Evolutionary conservation across 192 early-diverging fungal genomes (phyloP).

Genomic region (Coemansia sp.): DNA sequence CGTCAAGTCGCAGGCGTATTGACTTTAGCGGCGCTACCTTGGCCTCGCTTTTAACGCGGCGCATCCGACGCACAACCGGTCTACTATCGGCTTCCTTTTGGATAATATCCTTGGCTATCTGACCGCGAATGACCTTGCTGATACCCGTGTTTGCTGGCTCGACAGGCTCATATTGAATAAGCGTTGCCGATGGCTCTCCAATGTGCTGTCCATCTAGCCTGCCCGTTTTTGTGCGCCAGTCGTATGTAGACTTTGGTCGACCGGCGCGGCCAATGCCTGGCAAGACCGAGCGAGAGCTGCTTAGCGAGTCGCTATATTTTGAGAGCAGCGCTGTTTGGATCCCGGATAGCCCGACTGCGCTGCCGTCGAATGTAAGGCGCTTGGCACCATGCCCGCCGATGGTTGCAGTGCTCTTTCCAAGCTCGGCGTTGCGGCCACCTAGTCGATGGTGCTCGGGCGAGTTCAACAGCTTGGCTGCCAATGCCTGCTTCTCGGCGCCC

Average conservation of each 20-base stretch:
- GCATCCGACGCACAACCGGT: constrained; percentile 41
- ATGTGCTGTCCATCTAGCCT: constrained; percentile 15
- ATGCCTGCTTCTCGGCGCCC: not conserved
- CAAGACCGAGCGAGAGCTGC: constrained; percentile 28
- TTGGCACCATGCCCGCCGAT: not conserved
- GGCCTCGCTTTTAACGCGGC: constrained; percentile 45
- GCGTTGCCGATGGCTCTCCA: constrained; percentile 10
- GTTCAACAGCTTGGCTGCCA: constrained; percentile 12
- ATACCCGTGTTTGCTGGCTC: constrained; percentile 34
- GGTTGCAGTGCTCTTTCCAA: constrained; percentile 10
- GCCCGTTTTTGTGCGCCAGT: constrained; percentile 17
- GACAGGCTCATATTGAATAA: constrained; percentile 38
- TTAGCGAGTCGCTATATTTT: constrained; percentile 52
- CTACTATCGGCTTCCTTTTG: constrained; percentile 30
- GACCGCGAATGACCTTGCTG: constrained; percentile 41
- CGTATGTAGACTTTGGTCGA: constrained; percentile 17
- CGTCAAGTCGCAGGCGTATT: constrained; percentile 44
- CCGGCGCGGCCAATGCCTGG: constrained; percentile 12
- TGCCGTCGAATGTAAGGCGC: constrained; percentile 1
- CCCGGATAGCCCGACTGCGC: constrained; percentile 8
- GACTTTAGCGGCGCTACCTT: constrained; percentile 50
- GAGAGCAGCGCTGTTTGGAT: constrained; percentile 30
- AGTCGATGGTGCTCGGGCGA: constrained; percentile 37
- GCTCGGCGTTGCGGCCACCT: constrained; percentile 13
- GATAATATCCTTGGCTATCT: constrained; percentile 31